Conservation (phyloP, 2,329 filamentous ascomycete species). For the Aspergillus ochraceus region DNA sequence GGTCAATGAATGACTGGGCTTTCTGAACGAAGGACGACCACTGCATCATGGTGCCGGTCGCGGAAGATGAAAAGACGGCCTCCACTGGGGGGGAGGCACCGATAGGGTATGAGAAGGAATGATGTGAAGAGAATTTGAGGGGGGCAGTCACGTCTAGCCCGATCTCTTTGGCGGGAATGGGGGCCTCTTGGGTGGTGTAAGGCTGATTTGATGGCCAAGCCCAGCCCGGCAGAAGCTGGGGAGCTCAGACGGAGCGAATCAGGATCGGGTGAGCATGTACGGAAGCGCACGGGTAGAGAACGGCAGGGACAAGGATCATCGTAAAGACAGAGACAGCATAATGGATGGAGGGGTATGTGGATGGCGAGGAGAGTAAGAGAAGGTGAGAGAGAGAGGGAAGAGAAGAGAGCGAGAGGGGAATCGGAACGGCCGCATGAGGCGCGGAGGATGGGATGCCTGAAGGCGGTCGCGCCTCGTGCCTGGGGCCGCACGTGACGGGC, state of each 20-base stretch:
- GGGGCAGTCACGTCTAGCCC: not conserved
- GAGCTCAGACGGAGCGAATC: constrained; percentile 20
- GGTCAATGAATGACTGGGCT: constrained; percentile 92
- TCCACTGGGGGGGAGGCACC: constrained; percentile 1
- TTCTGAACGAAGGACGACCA: constrained; percentile 86
- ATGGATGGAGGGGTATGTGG: constrained; percentile 8
- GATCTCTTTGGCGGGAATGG: not conserved
- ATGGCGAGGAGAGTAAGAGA: not conserved
- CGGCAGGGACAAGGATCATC: constrained; percentile 26
- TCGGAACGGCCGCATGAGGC: not conserved
- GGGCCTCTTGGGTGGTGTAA: not conserved
- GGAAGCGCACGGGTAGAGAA: constrained; percentile 22
- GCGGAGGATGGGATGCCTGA: not conserved
- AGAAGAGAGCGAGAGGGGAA: constrained; percentile 2
- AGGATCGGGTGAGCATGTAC: constrained; percentile 22
- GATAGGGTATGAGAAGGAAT: constrained; percentile 2
- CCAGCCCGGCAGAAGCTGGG: constrained; percentile 22
- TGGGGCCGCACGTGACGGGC: constrained; percentile 1
- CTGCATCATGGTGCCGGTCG: constrained; percentile 54
- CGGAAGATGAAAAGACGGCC: not conserved
- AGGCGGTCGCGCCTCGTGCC: not conserved
- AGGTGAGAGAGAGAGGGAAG: not conserved
- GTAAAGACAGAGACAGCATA: constrained; percentile 26
- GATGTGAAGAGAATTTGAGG: not conserved
- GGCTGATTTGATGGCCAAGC: constrained; percentile 8